Base-by-base conservation (phyloP, 2,329 filamentous ascomycete species). In the Colletotrichum eleusines region DNA sequence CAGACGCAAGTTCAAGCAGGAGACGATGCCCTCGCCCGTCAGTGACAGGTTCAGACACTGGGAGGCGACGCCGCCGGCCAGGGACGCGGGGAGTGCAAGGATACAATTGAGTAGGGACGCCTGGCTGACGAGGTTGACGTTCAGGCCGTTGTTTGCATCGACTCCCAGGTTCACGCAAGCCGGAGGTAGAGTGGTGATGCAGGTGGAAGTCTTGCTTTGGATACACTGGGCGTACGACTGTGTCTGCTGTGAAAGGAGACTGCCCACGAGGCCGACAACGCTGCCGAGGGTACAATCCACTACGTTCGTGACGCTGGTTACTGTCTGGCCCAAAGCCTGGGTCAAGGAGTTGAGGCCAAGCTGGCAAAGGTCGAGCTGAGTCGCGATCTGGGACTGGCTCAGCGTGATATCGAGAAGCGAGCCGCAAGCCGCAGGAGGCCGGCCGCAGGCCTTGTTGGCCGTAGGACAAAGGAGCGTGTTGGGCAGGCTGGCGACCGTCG, bases 1-100 rank as follows among this genome's bases (percentile, higher is more conserved):
- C n/a, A 71, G 28, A 23, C 68, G 60, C 18, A 71, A 11, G 44
- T 71, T 71, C 48, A 71, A 14, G 23, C 68, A 71, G 6, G 40
- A 28, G 16, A 63, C 64, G 20, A 71, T 58, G 57, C n/a, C 65
- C 5, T 31, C 16, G 18, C 46, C 46, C 35, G 31, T 31, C 57
- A 23, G 67, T 4, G 42, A 26, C 11, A 60, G 16, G 28, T 67
- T 66, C 23, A 70, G 66, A 35, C 67, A 70, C 23, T 66, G 51
- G 5, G 57, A 42, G 28, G 65, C 67, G 33, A 44, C 26, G 31
- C 63, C 51, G 26, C 35, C 57, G 14, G 67, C 26, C 42, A 70
- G 44, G 8, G 61, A 28, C 18, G 50, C 42, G 16, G 48, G 48
- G n/a, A 70, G 67, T 2, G n/a, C 20, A n/a, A 40, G 35, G 3